Evolutionary conservation across 495 filamentous ascomycete species (phyloP).

Genomic region (Penicillium macrosclerotiorum): DNA sequence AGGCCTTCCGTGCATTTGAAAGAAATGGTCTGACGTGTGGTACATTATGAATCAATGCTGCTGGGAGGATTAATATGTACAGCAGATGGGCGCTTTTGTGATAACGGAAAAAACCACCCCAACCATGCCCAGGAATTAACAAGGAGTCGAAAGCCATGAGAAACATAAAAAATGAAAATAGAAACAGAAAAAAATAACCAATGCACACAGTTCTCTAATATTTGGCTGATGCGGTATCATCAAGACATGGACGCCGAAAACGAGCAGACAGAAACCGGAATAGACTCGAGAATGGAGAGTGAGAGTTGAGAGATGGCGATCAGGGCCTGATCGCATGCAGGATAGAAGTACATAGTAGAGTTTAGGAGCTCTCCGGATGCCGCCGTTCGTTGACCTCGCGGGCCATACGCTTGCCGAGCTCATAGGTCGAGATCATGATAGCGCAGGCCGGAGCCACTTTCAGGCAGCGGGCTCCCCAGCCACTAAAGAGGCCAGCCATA

Average conservation of each 20-base stretch:
- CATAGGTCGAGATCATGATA: constrained; percentile 99
- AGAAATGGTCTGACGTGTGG: too few species aligned
- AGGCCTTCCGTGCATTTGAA: too few species aligned
- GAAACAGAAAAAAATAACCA: constrained; percentile 4
- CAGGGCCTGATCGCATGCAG: constrained; percentile 24
- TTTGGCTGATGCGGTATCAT: constrained; percentile 32
- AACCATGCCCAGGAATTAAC: constrained; percentile 8
- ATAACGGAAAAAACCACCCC: constrained; percentile 12
- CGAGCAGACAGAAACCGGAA: too few species aligned
- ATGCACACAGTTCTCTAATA: constrained; percentile 28
- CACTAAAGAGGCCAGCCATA: constrained; percentile 74
- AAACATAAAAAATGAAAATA: constrained; percentile 7
- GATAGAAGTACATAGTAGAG: constrained; percentile 23
- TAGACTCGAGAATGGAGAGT: constrained; percentile 10
- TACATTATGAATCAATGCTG: too few species aligned
- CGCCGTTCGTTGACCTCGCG: constrained; percentile 70
- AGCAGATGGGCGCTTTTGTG: constrained; percentile 9
- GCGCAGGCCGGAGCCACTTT: constrained; percentile 97
- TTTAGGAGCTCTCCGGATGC: constrained; percentile 23
- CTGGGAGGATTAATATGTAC: constrained; percentile 18
- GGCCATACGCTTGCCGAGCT: constrained; percentile 90
- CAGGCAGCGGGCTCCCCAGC: constrained; percentile 85
- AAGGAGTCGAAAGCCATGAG: too few species aligned
- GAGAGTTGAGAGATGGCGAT: constrained; percentile 15
- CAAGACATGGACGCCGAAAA: constrained; percentile 18